phyloP scores from a whole-genome alignment of 768 basidiomycete species.

The Crassisporium funariophilum region DNA sequence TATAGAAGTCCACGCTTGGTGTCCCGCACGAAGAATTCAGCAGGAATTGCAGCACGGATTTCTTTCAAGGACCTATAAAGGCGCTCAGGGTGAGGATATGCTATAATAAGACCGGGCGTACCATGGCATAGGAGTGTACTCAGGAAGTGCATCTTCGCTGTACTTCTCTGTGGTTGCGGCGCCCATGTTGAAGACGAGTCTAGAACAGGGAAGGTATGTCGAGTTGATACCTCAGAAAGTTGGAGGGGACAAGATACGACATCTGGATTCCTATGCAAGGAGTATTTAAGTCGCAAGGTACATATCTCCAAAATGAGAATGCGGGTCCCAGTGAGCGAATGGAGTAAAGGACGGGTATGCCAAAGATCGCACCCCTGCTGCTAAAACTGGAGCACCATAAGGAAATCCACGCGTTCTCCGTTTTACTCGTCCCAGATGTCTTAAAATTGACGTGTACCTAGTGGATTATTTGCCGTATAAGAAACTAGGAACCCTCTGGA shows the following conservation, averaged over 20 bases:
- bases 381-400: no score
- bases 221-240: constrained; percentile 1
- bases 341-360: neutral
- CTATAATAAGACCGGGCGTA: constrained; percentile 17
- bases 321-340: neutral
- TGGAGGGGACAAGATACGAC: constrained; percentile 6
- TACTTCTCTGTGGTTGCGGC: constrained; percentile 27
- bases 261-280: neutral
- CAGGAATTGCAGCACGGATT: constrained; percentile 51
- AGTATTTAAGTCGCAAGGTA: constrained; percentile 20
- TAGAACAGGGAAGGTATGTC: constrained; percentile 11
- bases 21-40: constrained; percentile 45
- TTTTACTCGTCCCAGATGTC: no score
- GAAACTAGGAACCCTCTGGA: no score
- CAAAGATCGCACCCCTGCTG: constrained; percentile 3
- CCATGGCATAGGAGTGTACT: constrained; percentile 51
- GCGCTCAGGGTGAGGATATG: neutral
- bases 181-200: constrained; percentile 21
- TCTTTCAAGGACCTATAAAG: constrained; percentile 46
- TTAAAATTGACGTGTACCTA: no score
- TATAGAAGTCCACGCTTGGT: constrained; percentile 42
- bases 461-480: no score
- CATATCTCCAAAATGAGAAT: neutral
- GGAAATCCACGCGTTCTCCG: no score
- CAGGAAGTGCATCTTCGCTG: constrained; percentile 42